phyloP scores from a whole-genome alignment of 768 basidiomycete species.

The Naematelia encephala region DNA sequence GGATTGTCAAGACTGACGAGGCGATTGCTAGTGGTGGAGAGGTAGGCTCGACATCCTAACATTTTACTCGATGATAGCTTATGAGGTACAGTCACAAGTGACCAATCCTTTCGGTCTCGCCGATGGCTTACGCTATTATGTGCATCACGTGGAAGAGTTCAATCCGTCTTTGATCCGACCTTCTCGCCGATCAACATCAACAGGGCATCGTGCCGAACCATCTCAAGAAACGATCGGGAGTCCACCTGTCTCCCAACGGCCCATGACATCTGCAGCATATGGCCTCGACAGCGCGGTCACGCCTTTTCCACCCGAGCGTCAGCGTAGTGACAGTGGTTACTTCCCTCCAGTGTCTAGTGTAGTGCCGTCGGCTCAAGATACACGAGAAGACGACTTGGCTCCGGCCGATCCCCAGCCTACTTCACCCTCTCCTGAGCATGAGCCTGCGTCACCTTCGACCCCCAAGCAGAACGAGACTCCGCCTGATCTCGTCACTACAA shows the following conservation, averaged over 20 bases:
- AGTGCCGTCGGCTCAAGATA: too few relatives aligned
- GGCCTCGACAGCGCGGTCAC: neutral
- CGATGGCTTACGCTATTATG: slow-evolving; percentile 45
- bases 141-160: slow-evolving; percentile 44
- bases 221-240: neutral
- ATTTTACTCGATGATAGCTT: slow-evolving; percentile 1
- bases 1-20: slow-evolving; percentile 46
- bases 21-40: slow-evolving; percentile 38
- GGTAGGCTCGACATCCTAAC: slow-evolving; percentile 19
- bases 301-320: neutral
- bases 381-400: neutral
- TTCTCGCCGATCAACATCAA: slow-evolving; percentile 21
- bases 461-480: neutral
- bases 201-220: neutral
- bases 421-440: neutral
- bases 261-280: neutral
- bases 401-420: neutral
- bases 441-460: neutral
- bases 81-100: slow-evolving; percentile 7
- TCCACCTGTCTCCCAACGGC: neutral
- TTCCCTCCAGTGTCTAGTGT: neutral
- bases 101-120: slow-evolving; percentile 48
- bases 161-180: slow-evolving; percentile 20
- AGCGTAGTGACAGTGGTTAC: neutral
- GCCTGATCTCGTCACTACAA: neutral